A percentile compares a stretch with the other conserved stretches of the same genome.
Conservation (phyloP, 306 rosid species). For the Bauhinia variegata region DNA sequence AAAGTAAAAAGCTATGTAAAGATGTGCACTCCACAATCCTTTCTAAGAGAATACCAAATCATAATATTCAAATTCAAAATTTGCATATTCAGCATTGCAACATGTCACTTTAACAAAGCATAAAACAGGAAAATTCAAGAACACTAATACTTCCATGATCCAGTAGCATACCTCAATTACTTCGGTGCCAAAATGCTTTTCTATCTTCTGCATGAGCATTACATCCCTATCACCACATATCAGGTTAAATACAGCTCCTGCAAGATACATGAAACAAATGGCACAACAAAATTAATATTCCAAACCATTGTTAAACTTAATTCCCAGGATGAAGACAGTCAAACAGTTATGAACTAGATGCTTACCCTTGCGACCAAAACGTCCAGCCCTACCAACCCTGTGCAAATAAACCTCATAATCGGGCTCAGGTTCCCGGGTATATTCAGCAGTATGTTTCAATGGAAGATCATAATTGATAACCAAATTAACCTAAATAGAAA, state of each 20-base stretch:
- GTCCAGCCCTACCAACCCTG: conserved; percentile 89
- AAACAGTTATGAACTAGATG: conserved; percentile 6
- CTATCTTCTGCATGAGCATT: conserved; percentile 50
- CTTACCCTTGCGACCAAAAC: conserved; percentile 91
- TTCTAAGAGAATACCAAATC: conserved; percentile 12
- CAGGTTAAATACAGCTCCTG: conserved; percentile 70
- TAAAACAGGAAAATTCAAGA: not conserved
- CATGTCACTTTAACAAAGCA: not conserved
- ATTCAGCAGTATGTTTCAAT: conserved; percentile 43
- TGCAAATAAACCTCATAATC: conserved; percentile 86
- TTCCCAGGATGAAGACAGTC: not conserved
- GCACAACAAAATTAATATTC: conserved; percentile 2
- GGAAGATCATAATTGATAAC: conserved; percentile 91
- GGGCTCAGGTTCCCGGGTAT: conserved; percentile 50
- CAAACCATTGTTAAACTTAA: not conserved
- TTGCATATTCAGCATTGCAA: conserved; percentile 1
- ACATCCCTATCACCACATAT: conserved; percentile 48
- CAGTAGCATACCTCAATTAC: conserved; percentile 48
- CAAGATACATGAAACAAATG: conserved; percentile 26
- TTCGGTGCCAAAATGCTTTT: conserved; percentile 48
- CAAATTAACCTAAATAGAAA: conserved; percentile 63
- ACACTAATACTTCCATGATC: not conserved
- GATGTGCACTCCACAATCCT: conserved; percentile 1
- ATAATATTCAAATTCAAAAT: conserved; percentile 15
- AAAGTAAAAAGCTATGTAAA: not conserved